A percentile compares a stretch with the other conserved stretches of the same genome.
Evolutionary conservation across 2,329 filamentous ascomycete genomes (phyloP).

Genomic region (Beauveria sp.): DNA sequence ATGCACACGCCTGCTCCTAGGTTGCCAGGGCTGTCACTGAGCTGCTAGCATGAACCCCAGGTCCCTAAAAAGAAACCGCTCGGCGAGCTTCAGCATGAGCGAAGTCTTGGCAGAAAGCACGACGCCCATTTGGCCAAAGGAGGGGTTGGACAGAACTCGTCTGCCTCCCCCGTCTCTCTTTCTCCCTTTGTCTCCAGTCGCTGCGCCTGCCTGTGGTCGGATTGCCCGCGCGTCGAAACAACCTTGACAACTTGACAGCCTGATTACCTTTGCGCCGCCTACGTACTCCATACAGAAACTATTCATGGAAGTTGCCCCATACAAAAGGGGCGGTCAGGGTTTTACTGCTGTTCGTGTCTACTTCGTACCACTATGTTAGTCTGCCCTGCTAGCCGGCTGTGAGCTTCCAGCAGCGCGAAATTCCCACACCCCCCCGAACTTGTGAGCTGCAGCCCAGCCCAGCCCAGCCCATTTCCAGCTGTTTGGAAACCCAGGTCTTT

Average conservation of each 20-base stretch:
- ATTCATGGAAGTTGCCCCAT: no score
- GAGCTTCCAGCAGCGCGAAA: neutral
- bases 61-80: neutral
- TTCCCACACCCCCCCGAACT: neutral
- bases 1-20: neutral
- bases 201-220: no score
- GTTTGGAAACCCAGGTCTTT: neutral
- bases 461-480: constrained; percentile 7
- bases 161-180: no score
- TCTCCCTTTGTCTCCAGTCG: no score
- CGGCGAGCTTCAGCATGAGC: neutral
- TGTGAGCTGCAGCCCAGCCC: neutral
- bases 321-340: neutral
- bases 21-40: neutral
- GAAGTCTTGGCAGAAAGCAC: neutral
- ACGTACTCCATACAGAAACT: no score
- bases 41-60: constrained; percentile 2
- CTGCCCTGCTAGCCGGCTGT: neutral
- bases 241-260: neutral
- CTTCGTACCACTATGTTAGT: no score
- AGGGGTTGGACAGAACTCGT: neutral
- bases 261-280: neutral
- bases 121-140: neutral
- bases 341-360: neutral
- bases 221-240: no score